These are phyloP conservation scores for Amesomyces nigricolor DNA, from an alignment of 2,329 filamentous ascomycete species.

Conservation along the genomic window DNA sequence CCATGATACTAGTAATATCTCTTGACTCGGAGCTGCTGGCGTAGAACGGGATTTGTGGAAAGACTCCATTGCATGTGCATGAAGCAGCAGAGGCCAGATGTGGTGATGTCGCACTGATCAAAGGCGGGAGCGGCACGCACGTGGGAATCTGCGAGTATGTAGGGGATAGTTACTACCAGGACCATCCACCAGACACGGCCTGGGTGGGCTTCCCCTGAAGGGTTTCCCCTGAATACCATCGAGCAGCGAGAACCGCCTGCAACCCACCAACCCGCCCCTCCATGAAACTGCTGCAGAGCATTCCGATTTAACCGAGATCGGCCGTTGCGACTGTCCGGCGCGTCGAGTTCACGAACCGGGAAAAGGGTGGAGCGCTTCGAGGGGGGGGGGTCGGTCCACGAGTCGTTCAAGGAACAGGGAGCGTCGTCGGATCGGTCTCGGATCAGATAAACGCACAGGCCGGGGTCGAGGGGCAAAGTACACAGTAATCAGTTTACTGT, in stretches of 20 bases:
- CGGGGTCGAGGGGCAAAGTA: not conserved
- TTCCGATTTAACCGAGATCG: not conserved
- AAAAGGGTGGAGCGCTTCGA: not conserved
- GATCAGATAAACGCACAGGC: not conserved
- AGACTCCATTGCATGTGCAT: no score
- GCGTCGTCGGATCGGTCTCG: not conserved
- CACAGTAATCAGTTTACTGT: slow-evolving; percentile 6
- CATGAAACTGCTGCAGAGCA: not conserved
- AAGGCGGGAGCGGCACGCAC: not conserved
- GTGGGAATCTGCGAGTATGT: not conserved
- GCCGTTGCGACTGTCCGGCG: not conserved
- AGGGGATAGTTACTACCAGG: not conserved
- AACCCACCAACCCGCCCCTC: not conserved
- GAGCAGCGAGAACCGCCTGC: no score
- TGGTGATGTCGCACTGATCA: not conserved
- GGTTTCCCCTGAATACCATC: no score
- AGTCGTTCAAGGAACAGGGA: not conserved
- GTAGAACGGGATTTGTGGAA: no score
- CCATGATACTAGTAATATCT: slow-evolving; percentile 40
- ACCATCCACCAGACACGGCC: no score
- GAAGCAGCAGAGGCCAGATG: not conserved
- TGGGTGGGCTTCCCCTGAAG: no score
- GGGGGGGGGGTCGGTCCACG: not conserved
- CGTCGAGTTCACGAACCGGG: not conserved
- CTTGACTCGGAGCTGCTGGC: slow-evolving; percentile 36